Percentiles rank a stretch among this genome's conserved stretches.
Conservation (phyloP, 768 basidiomycete genomes). For the Xerocomellus chrysenteron region DNA sequence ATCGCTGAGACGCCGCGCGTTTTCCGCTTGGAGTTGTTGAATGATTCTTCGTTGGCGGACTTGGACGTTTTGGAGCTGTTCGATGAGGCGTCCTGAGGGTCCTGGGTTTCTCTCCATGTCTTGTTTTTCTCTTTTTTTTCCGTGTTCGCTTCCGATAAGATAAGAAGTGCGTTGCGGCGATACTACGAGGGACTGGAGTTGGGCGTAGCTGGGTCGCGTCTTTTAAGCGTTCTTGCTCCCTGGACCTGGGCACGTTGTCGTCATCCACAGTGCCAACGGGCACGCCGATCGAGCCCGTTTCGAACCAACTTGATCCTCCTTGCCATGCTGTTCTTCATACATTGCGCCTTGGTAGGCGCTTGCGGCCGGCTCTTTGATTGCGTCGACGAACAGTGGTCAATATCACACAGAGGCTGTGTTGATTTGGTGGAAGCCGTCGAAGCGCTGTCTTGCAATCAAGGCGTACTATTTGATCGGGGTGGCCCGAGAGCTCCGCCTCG, state of each 20-base stretch:
- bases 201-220: not conserved
- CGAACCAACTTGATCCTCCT: not conserved
- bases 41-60: constrained; percentile 25
- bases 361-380: not conserved
- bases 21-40: constrained; percentile 29
- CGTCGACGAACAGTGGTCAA: not conserved
- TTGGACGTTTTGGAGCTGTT: constrained; percentile 27
- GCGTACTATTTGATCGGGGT: not conserved
- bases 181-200: not conserved
- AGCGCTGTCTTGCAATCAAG: not conserved
- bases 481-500: not conserved
- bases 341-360: not conserved
- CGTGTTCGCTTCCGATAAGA: not conserved
- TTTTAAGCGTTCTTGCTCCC: not conserved
- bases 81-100: constrained; percentile 16
- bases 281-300: not conserved
- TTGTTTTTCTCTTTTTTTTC: not conserved
- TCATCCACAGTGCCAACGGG: not conserved
- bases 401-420: not conserved
- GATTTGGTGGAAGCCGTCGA: not conserved
- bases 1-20: constrained; percentile 21
- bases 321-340: not conserved
- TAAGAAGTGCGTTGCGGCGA: not conserved
- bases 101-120: constrained; percentile 7
- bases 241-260: not conserved